Base-by-base conservation (phyloP, 306 rosid species). In the Arachis hypogaea region DNA sequence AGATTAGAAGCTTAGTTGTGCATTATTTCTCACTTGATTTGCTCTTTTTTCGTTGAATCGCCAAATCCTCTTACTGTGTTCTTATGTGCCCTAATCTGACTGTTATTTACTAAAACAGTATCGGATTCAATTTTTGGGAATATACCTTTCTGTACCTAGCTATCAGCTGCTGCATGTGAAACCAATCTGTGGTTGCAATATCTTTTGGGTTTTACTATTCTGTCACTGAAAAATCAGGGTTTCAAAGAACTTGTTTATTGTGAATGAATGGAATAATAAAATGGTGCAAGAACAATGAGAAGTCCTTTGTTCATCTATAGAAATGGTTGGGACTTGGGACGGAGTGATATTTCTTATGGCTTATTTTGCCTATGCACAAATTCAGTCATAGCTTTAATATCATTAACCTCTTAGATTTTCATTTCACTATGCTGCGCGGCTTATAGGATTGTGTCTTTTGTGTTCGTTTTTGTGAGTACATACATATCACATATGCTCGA, bases 51-150 rank as follows among this genome's bases (percentile, higher is more conserved):
- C 72, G 45, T 68, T 1, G 57, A 52, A 47, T 54, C 52, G 7
- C 5, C 62, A 50, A 18, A 56, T 68, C 29, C 63, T 71, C 12
- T 47, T 63, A 33, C 73, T 64, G 55, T 60, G 67, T 60, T 60
- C 18, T 66, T 66, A 60, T 76, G 45, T 77, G 51, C 79, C 82
- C 67, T 55, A 78, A 78, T 82, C 54, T 50, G 16, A 2, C 22
- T 40, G 2, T n/a, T 11, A 22, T 52, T 47, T 46, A 33, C 12
- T 33, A 4, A 7, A 16, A 7, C 8, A 28, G 45, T 10, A 28
- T 43, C 12, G 3, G 72, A 64, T 40, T 66, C 18, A 43, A 59
- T 73, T 66, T 83, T 74, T 42, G 68, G 42, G 50, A 43, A 38
- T 68, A 56, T 80, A 40, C 55, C n/a, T 69, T 2, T 59, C 40